These are phyloP conservation scores for Xylariales sp. DNA, from an alignment of 2,329 filamentous ascomycete species.

Conservation along the genomic window DNA sequence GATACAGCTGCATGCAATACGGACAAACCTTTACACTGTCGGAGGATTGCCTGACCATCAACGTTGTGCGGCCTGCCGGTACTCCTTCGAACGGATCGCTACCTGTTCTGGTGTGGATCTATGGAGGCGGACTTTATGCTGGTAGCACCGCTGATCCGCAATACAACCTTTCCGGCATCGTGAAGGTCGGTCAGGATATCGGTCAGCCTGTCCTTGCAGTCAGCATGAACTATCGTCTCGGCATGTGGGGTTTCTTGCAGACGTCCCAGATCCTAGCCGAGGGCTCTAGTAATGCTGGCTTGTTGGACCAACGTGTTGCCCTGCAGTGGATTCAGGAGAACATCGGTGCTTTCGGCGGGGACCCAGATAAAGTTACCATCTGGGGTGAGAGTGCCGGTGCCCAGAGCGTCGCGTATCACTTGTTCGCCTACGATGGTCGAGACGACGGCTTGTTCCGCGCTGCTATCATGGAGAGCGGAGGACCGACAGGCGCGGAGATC, in stretches of 20 bases:
- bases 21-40: constrained; percentile 35
- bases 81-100: constrained; percentile 26
- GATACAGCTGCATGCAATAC: constrained; percentile 44
- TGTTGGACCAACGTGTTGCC: constrained; percentile 45
- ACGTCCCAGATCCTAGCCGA: constrained; percentile 37
- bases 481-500: constrained; percentile 26
- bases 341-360: constrained; percentile 45
- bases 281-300: constrained; percentile 42
- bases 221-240: constrained; percentile 49
- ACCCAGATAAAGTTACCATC: constrained; percentile 40
- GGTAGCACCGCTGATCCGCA: constrained; percentile 48
- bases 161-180: constrained; percentile 61
- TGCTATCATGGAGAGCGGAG: constrained; percentile 50
- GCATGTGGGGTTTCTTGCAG: constrained; percentile 49
- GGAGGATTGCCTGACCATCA: constrained; percentile 43
- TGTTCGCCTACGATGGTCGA: constrained; percentile 50
- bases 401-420: constrained; percentile 39
- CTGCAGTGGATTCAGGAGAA: constrained; percentile 50
- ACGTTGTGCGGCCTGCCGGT: constrained; percentile 36
- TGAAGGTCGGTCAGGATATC: constrained; percentile 47
- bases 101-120: constrained; percentile 52
- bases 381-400: constrained; percentile 44
- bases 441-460: constrained; percentile 51
- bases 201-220: constrained; percentile 50
- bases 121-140: constrained; percentile 48